phyloP scores from a whole-genome alignment of 345 rosid genomes.

The Acer negundo region DNA sequence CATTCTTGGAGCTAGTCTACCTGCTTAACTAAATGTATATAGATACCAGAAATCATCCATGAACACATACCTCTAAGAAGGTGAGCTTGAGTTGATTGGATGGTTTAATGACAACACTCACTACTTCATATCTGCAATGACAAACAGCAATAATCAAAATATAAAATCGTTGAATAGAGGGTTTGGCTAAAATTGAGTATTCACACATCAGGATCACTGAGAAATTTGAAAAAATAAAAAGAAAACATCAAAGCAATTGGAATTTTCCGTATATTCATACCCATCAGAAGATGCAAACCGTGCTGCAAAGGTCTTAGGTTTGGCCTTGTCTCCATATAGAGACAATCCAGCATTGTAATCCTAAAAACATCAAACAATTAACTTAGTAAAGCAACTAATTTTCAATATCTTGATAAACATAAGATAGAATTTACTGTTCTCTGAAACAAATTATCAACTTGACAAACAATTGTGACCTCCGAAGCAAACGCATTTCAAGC shows the following conservation, averaged over 20 bases:
- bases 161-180: no score
- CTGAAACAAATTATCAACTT: constrained; percentile 14
- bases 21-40: neutral
- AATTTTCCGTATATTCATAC: constrained; percentile 35
- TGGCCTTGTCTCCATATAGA: constrained; percentile 91
- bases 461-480: neutral
- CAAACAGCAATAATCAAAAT: constrained; percentile 6
- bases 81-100: constrained; percentile 91
- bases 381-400: constrained; percentile 8
- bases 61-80: constrained; percentile 76
- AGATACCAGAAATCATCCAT: neutral
- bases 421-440: neutral
- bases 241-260: neutral
- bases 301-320: constrained; percentile 79
- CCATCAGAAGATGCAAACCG: constrained; percentile 88
- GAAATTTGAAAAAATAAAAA: neutral
- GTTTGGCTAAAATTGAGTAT: no score
- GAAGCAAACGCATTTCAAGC: neutral
- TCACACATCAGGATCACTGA: neutral
- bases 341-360: constrained; percentile 83
- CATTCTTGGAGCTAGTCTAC: neutral
- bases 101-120: constrained; percentile 76
- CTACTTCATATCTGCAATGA: constrained; percentile 70
- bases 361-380: constrained; percentile 33
- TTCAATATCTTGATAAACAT: neutral